phyloP scores from a whole-genome alignment of 2,329 filamentous ascomycete species.

The Atkinsonella hypoxylon region DNA sequence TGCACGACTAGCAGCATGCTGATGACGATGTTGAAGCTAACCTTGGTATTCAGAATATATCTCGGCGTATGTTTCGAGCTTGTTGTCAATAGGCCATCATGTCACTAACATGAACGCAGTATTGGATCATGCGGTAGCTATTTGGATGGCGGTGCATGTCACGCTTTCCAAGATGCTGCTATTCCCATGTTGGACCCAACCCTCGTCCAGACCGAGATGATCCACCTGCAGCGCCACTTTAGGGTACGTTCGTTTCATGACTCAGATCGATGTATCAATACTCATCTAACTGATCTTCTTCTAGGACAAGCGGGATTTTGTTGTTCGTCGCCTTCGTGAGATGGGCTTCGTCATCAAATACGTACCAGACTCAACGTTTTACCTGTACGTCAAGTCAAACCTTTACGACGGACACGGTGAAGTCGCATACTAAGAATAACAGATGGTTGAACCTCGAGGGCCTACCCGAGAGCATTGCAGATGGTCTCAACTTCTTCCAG shows the following conservation, averaged over 20 bases:
- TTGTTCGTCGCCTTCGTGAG: constrained; percentile 62
- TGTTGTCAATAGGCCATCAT: background rate
- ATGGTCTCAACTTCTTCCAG: constrained; percentile 94
- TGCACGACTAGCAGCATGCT: constrained; percentile 5
- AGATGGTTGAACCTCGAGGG: constrained; percentile 50
- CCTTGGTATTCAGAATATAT: constrained; percentile 55
- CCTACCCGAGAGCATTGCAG: constrained; percentile 70
- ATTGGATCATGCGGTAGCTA: constrained; percentile 89
- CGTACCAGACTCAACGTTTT: constrained; percentile 86
- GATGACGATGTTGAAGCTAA: background rate
- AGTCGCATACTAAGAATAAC: background rate
- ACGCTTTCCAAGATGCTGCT: constrained; percentile 90
- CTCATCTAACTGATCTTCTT: constrained; percentile 10
- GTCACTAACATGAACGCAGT: constrained; percentile 17
- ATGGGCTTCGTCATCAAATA: constrained; percentile 84
- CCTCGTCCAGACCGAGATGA: constrained; percentile 76
- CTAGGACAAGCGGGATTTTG: constrained; percentile 80
- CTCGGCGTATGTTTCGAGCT: constrained; percentile 46
- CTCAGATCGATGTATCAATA: background rate
- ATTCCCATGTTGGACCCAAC: constrained; percentile 83
- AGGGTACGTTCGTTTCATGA: constrained; percentile 35
- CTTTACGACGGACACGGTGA: background rate
- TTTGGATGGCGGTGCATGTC: constrained; percentile 87
- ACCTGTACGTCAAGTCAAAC: constrained; percentile 48
- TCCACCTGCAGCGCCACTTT: constrained; percentile 81